Evolutionary conservation across 495 filamentous ascomycete species (phyloP).

Genomic region (Tetracladium setigerum): DNA sequence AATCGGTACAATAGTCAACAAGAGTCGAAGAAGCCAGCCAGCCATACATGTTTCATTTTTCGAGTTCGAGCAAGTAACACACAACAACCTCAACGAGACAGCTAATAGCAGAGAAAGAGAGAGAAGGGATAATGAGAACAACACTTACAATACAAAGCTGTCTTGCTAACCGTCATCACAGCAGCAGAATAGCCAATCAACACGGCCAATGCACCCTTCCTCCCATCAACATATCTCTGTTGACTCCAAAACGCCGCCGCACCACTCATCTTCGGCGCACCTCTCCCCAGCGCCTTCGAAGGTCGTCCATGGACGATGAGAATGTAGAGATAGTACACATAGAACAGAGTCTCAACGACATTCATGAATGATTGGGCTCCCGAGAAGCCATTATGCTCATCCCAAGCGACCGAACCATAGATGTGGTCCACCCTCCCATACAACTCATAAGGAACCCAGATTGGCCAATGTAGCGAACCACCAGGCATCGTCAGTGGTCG

Average conservation of each 20-base stretch:
- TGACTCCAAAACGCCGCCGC: constrained; percentile 37
- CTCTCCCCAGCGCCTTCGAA: constrained; percentile 27
- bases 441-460: constrained; percentile 75
- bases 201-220: constrained; percentile 52
- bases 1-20: no score
- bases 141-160: constrained; percentile 74
- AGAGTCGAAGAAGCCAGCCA: not conserved
- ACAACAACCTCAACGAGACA: not conserved
- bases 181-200: constrained; percentile 61
- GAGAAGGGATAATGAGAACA: not conserved
- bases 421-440: constrained; percentile 77
- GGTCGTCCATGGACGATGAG: constrained; percentile 44
- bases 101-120: not conserved
- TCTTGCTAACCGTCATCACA: constrained; percentile 84
- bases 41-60: not conserved
- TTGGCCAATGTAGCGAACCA: constrained; percentile 61
- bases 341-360: constrained; percentile 61
- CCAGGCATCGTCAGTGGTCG: constrained; percentile 82
- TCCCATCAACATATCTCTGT: constrained; percentile 48
- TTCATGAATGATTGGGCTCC: constrained; percentile 71
- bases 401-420: constrained; percentile 75
- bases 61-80: not conserved
- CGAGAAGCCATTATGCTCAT: constrained; percentile 69
- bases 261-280: constrained; percentile 30
- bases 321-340: constrained; percentile 59